A percentile compares a stretch with the other conserved stretches of the same genome.
These are phyloP conservation scores for Penicillium paradoxum DNA, from an alignment of 495 filamentous ascomycete species.

Conservation along the genomic window DNA sequence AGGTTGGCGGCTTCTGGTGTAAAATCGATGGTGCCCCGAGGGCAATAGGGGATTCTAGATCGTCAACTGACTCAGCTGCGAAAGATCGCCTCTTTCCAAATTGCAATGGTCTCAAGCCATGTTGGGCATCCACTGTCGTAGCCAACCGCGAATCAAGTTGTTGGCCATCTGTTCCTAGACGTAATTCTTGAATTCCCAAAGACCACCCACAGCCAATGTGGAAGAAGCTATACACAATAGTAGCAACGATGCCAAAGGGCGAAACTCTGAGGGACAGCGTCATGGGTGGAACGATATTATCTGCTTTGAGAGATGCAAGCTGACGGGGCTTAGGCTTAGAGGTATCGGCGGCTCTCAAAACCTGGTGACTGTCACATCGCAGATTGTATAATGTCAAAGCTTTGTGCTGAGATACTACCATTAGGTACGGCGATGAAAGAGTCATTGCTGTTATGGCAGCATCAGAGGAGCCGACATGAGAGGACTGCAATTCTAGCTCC, in stretches of 20 bases:
- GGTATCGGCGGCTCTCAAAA: slow-evolving; percentile 7
- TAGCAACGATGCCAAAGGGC: slow-evolving; percentile 58
- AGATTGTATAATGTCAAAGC: slow-evolving; percentile 72
- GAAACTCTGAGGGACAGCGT: slow-evolving; percentile 70
- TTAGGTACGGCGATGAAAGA: slow-evolving; percentile 66
- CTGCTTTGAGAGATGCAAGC: slow-evolving; percentile 75
- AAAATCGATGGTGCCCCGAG: slow-evolving; percentile 28
- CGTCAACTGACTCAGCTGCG: not conserved
- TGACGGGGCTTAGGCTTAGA: slow-evolving; percentile 52
- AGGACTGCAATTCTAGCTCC: slow-evolving; percentile 46
- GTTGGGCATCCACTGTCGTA: slow-evolving; percentile 42
- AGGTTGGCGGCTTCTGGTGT: slow-evolving; percentile 54
- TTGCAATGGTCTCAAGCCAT: slow-evolving; percentile 35
- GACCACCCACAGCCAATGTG: slow-evolving; percentile 69
- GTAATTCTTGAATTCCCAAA: slow-evolving; percentile 83
- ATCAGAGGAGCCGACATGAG: slow-evolving; percentile 50
- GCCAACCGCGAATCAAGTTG: slow-evolving; percentile 54
- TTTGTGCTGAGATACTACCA: slow-evolving; percentile 70
- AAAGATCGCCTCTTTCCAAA: slow-evolving; percentile 29
- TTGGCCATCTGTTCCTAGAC: slow-evolving; percentile 50
- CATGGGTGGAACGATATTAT: slow-evolving; percentile 72
- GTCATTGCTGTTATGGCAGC: slow-evolving; percentile 72
- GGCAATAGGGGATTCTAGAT: not conserved
- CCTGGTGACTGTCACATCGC: slow-evolving; percentile 7
- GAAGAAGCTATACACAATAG: slow-evolving; percentile 71